Evolutionary conservation across 768 basidiomycete genomes (phyloP).

Genomic region (Mycena albidolilacea): DNA sequence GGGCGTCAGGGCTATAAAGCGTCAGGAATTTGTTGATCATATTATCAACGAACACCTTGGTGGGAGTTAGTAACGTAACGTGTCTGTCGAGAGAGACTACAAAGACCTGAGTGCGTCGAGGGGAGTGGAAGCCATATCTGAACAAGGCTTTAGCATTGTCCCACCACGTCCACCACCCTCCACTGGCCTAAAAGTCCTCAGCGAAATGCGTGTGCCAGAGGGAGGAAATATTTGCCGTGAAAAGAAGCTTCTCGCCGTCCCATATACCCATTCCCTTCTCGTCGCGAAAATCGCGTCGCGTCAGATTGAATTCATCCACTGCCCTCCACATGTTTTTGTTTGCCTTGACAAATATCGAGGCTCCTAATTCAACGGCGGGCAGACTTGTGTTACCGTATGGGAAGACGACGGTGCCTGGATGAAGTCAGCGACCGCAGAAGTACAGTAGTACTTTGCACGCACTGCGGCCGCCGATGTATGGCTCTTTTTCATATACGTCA

Average conservation of each 20-base stretch:
- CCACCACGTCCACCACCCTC: slow-evolving; percentile 74
- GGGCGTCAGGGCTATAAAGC: slow-evolving; percentile 69
- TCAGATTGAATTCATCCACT: slow-evolving; percentile 84
- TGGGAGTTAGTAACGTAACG: slow-evolving; percentile 42
- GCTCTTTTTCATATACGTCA: slow-evolving; percentile 85
- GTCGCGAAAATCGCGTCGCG: slow-evolving; percentile 61
- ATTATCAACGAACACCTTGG: slow-evolving; percentile 67
- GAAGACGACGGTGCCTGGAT: slow-evolving; percentile 17
- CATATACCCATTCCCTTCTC: slow-evolving; percentile 78
- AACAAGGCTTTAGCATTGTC: slow-evolving; percentile 81
- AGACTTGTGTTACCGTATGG: slow-evolving; percentile 56
- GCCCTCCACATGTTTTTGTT: slow-evolving; percentile 85
- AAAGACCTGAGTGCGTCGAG: too few species aligned
- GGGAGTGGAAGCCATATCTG: slow-evolving; percentile 71
- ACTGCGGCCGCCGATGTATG: slow-evolving; percentile 83
- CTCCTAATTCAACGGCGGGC: slow-evolving; percentile 85
- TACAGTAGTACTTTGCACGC: not conserved
- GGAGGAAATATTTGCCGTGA: slow-evolving; percentile 63
- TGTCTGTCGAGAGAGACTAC: too few species aligned
- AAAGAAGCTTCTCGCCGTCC: slow-evolving; percentile 83
- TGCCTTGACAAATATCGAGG: slow-evolving; percentile 85
- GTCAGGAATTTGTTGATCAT: slow-evolving; percentile 67
- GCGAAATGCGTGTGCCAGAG: slow-evolving; percentile 1
- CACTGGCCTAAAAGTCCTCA: slow-evolving; percentile 21
- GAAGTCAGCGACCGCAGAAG: slow-evolving; percentile 1